A percentile compares a stretch with the other conserved stretches of the same genome.
phyloP scores from a whole-genome alignment of 2,329 filamentous ascomycete genomes.

The Aspergillus novofumigatus region DNA sequence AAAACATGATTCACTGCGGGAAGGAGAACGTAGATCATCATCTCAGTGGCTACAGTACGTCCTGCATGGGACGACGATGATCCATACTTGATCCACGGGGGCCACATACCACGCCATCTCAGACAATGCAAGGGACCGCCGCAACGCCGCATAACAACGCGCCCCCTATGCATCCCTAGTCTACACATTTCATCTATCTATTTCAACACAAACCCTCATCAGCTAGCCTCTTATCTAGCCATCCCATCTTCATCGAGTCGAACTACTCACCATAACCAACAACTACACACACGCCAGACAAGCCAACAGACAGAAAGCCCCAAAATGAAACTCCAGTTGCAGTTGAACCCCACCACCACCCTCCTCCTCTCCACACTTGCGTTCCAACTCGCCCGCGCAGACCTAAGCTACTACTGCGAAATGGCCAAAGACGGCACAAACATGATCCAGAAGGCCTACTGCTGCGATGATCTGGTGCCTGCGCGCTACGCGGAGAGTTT shows the following conservation, averaged over 20 bases:
- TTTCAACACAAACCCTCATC: background rate
- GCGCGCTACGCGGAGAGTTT: slow-evolving; percentile 16
- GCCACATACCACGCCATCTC: too few species aligned
- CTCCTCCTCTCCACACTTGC: slow-evolving; percentile 15
- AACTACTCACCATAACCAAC: background rate
- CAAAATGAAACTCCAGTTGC: slow-evolving; percentile 17
- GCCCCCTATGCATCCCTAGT: too few species aligned
- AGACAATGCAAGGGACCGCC: too few species aligned
- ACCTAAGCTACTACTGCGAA: slow-evolving; percentile 17
- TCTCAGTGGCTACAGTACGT: too few species aligned
- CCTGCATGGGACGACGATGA: too few species aligned
- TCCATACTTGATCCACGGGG: too few species aligned
- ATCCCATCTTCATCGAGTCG: background rate
- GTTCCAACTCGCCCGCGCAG: background rate
- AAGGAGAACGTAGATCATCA: background rate
- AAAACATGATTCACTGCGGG: background rate
- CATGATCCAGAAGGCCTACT: slow-evolving; percentile 27
- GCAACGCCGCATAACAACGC: too few species aligned
- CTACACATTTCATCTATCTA: too few species aligned
- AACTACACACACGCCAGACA: background rate
- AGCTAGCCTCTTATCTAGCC: background rate
- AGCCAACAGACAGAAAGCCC: background rate
- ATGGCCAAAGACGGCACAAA: slow-evolving; percentile 23
- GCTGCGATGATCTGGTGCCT: slow-evolving; percentile 22
- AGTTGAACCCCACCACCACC: too few species aligned